Conservation (phyloP, 2,329 filamentous ascomycete species). For the Colletotrichum tropicicola region DNA sequence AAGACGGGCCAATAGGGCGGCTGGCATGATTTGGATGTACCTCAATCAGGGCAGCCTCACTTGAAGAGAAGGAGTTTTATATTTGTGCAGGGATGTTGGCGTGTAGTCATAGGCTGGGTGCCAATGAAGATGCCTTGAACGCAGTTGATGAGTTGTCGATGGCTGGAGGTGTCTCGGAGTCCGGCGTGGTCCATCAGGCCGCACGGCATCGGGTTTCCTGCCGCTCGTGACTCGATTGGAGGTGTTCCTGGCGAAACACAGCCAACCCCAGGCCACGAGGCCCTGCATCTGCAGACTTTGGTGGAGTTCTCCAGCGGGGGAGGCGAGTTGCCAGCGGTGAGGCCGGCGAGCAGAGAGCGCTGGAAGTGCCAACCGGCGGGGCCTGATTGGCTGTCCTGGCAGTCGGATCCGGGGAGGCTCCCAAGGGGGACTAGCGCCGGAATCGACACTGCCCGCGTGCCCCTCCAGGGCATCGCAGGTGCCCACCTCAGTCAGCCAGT, state of each 20-base stretch:
- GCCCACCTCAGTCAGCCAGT: too few species aligned
- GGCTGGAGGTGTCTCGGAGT: neutral
- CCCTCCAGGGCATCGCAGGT: neutral
- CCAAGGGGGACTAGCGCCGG: neutral
- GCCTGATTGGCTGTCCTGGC: conserved; percentile 6
- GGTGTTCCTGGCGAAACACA: neutral
- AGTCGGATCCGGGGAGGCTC: neutral
- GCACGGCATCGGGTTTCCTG: neutral
- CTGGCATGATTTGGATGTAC: too few species aligned
- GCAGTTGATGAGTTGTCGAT: neutral
- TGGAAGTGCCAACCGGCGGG: neutral
- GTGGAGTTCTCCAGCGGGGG: conserved; percentile 19
- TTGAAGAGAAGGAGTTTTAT: too few species aligned
- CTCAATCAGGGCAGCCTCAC: too few species aligned
- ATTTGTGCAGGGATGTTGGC: too few species aligned
- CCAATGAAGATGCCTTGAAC: too few species aligned
- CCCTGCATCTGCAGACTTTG: conserved; percentile 14
- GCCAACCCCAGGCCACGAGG: neutral
- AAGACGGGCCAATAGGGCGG: too few species aligned
- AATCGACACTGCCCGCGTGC: conserved; percentile 18
- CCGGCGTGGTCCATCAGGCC: neutral
- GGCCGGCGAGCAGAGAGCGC: neutral
- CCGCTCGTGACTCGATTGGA: conserved; percentile 4
- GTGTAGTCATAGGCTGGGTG: too few species aligned
- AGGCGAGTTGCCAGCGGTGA: conserved; percentile 5